These are phyloP conservation scores for Botrytis porri DNA, from an alignment of 2,329 filamentous ascomycete genomes.

Conservation along the genomic window DNA sequence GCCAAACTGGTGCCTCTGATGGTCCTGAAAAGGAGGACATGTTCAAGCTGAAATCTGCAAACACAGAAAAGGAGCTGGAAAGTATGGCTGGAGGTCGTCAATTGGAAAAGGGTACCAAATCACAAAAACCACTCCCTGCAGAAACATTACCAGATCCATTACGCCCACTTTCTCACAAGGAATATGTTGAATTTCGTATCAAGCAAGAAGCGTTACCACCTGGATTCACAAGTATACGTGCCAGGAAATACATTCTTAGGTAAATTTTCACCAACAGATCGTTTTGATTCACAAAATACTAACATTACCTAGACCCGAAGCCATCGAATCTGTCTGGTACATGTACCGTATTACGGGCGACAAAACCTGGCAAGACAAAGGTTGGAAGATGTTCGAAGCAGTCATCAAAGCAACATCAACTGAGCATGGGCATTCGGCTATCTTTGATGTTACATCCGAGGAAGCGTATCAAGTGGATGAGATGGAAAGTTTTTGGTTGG, in stretches of 20 bases:
- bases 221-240: constrained; percentile 49
- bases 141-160: constrained; percentile 27
- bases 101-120: constrained; percentile 16
- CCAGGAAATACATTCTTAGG: constrained; percentile 59
- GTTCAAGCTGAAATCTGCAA: constrained; percentile 21
- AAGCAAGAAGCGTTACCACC: constrained; percentile 46
- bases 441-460: constrained; percentile 58
- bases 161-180: constrained; percentile 47
- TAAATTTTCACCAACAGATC: constrained; percentile 40
- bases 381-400: constrained; percentile 80
- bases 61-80: constrained; percentile 28
- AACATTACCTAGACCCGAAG: constrained; percentile 50
- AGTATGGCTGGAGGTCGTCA: constrained; percentile 24
- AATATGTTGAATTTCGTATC: constrained; percentile 51
- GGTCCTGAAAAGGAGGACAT: constrained; percentile 6
- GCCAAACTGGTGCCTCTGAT: constrained; percentile 6
- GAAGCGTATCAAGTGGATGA: constrained; percentile 49
- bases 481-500: constrained; percentile 90
- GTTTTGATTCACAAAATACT: constrained; percentile 10
- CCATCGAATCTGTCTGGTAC: constrained; percentile 84
- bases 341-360: constrained; percentile 89
- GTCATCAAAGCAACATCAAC: constrained; percentile 66
- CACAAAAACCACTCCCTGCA: constrained; percentile 13
- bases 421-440: constrained; percentile 65
- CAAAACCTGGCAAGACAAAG: constrained; percentile 69